A percentile compares a stretch with the other conserved stretches of the same genome.
phyloP scores from a whole-genome alignment of 2,329 filamentous ascomycete species.

The Pyrenophora tritici-repentis region DNA sequence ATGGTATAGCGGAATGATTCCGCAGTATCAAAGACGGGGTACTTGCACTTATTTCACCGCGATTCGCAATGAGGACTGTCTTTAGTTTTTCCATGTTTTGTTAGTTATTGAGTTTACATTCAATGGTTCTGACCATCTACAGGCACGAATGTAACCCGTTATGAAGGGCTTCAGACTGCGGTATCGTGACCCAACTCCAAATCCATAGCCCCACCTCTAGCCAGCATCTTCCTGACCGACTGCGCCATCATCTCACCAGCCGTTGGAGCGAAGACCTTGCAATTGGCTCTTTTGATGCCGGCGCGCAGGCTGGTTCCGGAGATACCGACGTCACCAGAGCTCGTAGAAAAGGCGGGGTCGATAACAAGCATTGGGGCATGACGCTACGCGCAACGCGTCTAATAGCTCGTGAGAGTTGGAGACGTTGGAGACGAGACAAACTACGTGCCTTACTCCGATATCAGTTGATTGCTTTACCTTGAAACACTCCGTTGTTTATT shows the following conservation, averaged over 20 bases:
- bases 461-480: not conserved
- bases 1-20: not conserved
- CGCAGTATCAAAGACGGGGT: not conserved
- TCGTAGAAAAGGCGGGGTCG: constrained; percentile 17
- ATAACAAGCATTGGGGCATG: constrained; percentile 14
- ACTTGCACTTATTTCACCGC: constrained; percentile 60
- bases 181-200: not conserved
- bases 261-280: constrained; percentile 5
- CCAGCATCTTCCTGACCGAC: constrained; percentile 4
- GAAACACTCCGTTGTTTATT: not conserved
- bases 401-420: not conserved
- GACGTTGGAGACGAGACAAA: not conserved
- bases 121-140: not conserved
- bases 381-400: constrained; percentile 16
- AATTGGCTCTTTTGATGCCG: constrained; percentile 10
- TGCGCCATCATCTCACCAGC: constrained; percentile 2
- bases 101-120: not conserved
- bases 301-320: constrained; percentile 1
- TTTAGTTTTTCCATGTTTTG: constrained; percentile 52
- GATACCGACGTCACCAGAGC: constrained; percentile 20
- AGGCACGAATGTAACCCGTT: not conserved
- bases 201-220: constrained; percentile 7
- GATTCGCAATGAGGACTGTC: constrained; percentile 62
- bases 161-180: not conserved
- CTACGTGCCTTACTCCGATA: not conserved